phyloP scores from a whole-genome alignment of 352 stramenopile genomes.

The Peronospora tabacina region DNA sequence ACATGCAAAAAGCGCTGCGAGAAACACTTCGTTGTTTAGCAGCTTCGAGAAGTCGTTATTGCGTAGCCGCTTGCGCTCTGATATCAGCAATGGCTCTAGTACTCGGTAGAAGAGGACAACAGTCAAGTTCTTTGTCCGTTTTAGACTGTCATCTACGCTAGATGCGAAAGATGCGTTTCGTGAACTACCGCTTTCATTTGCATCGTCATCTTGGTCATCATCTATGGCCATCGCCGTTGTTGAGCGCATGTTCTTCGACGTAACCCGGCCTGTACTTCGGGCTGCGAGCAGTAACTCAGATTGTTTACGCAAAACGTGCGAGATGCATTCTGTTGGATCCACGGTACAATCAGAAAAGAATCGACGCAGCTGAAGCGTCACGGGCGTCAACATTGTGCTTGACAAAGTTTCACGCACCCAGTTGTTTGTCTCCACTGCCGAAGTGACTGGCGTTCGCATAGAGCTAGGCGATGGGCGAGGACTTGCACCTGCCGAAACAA shows the following conservation, averaged over 20 bases:
- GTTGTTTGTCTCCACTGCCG: conserved; percentile 74
- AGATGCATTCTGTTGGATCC: conserved; percentile 53
- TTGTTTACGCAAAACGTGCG: conserved; percentile 38
- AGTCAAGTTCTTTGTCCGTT: conserved; percentile 56
- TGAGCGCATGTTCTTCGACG: conserved; percentile 10
- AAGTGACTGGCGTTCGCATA: conserved; percentile 63
- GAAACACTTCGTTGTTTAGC: conserved; percentile 74
- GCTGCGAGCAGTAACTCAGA: conserved; percentile 43
- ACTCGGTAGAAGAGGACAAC: conserved; percentile 78
- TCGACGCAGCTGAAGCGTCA: conserved; percentile 39
- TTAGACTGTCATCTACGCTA: conserved; percentile 69
- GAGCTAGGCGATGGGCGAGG: conserved; percentile 39
- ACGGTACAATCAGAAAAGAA: conserved; percentile 57
- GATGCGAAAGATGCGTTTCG: conserved; percentile 18
- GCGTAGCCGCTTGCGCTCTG: conserved; percentile 58
- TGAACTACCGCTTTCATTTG: conserved; percentile 17
- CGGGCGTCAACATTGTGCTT: conserved; percentile 23
- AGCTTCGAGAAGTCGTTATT: conserved; percentile 71
- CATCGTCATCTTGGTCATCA: conserved; percentile 13
- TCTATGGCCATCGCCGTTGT: conserved; percentile 13
- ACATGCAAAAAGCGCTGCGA: conserved; percentile 74
- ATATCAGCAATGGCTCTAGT: conserved; percentile 61
- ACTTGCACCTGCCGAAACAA: conserved; percentile 15
- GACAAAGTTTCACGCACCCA: conserved; percentile 68
- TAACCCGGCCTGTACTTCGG: conserved; percentile 19